Conservation (phyloP, 352 stramenopile genomes). For the Phytophthora vignae region DNA sequence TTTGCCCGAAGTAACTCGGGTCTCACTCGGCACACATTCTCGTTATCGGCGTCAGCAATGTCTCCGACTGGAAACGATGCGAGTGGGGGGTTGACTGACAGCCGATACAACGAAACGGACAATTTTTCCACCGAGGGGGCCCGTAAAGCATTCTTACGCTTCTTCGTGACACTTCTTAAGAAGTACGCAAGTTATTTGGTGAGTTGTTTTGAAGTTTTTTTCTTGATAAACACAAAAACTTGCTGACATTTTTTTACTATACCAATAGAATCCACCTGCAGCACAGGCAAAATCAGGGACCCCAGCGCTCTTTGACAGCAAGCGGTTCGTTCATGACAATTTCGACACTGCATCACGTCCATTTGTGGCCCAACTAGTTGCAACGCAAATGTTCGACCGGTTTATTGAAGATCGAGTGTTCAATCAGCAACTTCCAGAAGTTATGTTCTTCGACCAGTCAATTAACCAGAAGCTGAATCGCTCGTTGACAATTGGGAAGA, state of each 20-base stretch:
- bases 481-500: slow-evolving; percentile 76
- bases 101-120: slow-evolving; percentile 71
- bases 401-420: slow-evolving; percentile 85
- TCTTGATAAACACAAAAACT: background rate
- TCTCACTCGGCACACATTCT: slow-evolving; percentile 46
- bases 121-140: slow-evolving; percentile 72
- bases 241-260: slow-evolving; percentile 1
- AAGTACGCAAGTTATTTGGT: slow-evolving; percentile 85
- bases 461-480: slow-evolving; percentile 90
- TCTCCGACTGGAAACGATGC: slow-evolving; percentile 39
- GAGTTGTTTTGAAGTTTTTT: slow-evolving; percentile 10
- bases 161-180: slow-evolving; percentile 85
- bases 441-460: slow-evolving; percentile 88
- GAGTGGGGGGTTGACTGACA: slow-evolving; percentile 62
- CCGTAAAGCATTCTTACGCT: slow-evolving; percentile 81
- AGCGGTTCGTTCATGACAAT: slow-evolving; percentile 77
- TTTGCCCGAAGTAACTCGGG: slow-evolving; percentile 40
- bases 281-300: slow-evolving; percentile 34
- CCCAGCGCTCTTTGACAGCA: slow-evolving; percentile 68
- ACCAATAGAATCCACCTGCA: slow-evolving; percentile 35
- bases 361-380: slow-evolving; percentile 72
- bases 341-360: slow-evolving; percentile 61
- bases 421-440: slow-evolving; percentile 67
- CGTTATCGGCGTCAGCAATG: slow-evolving; percentile 33
- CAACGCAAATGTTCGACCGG: slow-evolving; percentile 87